These are phyloP conservation scores for Linum trigynum DNA, from an alignment of 345 rosid genomes.

Conservation along the genomic window DNA sequence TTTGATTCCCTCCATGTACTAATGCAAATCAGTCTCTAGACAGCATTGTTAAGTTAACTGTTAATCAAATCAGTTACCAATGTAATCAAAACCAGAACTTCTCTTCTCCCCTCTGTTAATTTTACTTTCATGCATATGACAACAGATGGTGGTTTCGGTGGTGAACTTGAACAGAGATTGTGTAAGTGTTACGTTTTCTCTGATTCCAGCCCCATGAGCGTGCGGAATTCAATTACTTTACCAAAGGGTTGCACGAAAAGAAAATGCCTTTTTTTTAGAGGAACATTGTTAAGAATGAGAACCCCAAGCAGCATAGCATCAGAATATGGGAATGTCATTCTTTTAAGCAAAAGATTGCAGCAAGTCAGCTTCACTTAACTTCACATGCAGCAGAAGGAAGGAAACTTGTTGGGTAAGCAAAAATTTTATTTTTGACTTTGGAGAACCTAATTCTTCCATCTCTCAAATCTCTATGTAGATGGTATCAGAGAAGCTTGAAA, in stretches of 20 bases:
- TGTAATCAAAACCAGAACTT: no score
- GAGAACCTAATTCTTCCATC: constrained; percentile 36
- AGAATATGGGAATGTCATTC: neutral
- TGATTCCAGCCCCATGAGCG: no score
- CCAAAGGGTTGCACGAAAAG: constrained; percentile 14
- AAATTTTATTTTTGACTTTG: neutral
- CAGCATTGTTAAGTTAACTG: no score
- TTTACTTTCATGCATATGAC: no score
- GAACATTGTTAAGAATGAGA: neutral
- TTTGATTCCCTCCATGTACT: constrained; percentile 8
- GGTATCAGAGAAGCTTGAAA: constrained; percentile 26
- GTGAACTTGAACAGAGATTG: no score
- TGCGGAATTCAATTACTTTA: no score
- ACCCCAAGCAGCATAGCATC: neutral
- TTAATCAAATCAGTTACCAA: no score
- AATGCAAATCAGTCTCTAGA: no score
- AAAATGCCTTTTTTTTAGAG: constrained; percentile 13
- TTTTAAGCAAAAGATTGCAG: neutral
- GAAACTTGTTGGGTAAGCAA: neutral
- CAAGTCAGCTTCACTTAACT: neutral
- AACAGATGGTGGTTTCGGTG: no score
- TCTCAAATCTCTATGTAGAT: constrained; percentile 12
- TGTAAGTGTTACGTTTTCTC: no score
- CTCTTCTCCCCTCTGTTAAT: no score
- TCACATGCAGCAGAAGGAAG: constrained; percentile 5